Base-by-base conservation (phyloP, 148 eudicot species). In the Simmondsia chinensis region DNA sequence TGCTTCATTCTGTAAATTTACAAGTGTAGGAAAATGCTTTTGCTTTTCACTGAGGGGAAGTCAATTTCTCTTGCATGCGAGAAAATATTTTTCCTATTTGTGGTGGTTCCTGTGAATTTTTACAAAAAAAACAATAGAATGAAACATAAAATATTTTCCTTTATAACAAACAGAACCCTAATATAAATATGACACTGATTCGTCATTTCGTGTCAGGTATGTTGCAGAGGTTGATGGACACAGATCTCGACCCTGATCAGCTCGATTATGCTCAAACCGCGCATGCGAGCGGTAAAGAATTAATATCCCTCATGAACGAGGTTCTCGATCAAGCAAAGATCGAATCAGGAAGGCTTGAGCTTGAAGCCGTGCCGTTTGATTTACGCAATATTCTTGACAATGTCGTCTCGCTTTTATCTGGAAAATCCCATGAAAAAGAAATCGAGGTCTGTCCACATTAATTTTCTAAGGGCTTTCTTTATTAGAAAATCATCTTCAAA, bases 291-390 rank as follows among this genome's bases (percentile, higher is more conserved):
- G 99, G 99, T 33, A 75, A 69, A 63, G 94, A 70, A 66, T 55
- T 91, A 40, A 79, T 91, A 39, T 67, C 78, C 30, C 70, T 91
- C 29, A 91, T 91, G 18, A 86, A 86, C 57, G 85, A 72, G 72
- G 82, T 91, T 53, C 77, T 91, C 14, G 99, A 91, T 75, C 94
- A 79, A 62, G 96, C 99, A 42, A 91, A 91, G 70, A 91, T 91
- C 48, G 99, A 91, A 70, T 74, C 99, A 20, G 95, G 95, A 44
- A 75, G 79, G 63, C 94, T 91, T 28, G 99, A 91, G 64, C 81
- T 91, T 5, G 95, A 85, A 68, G 63, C 83, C 28, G 94, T 82
- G 43, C 77, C 81, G 25, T 91, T 91, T 58, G 86, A 85, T 60
- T 60, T 85, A 45, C 85, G 94, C 23, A 63, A 64, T 32, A 59